phyloP scores from a whole-genome alignment of 805 yeast species.

The Cyberlindnera mrakii region DNA sequence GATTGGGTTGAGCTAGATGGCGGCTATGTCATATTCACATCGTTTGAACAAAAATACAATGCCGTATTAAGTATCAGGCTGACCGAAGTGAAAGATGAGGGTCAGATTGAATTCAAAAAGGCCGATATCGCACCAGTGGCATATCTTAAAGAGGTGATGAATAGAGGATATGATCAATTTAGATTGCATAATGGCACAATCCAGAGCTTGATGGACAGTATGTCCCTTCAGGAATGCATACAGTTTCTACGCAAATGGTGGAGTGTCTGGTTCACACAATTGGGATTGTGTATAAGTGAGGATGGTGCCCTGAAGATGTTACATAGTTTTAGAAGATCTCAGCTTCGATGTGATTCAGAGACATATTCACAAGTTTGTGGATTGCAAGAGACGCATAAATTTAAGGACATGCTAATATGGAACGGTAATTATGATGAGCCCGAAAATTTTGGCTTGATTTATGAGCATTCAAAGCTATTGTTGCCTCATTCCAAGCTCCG shows the following conservation, averaged over 20 bases:
- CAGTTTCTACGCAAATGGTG: constrained; percentile 29
- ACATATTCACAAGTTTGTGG: constrained; percentile 5
- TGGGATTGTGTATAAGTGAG: constrained; percentile 23
- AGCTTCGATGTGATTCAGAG: constrained; percentile 10
- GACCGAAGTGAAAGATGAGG: constrained; percentile 16
- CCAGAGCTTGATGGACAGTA: constrained; percentile 9
- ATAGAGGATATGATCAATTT: constrained; percentile 22
- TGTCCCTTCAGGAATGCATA: constrained; percentile 15
- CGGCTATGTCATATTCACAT: constrained; percentile 21
- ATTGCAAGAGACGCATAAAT: constrained; percentile 2
- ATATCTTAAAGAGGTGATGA: constrained; percentile 21
- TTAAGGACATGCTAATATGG: constrained; percentile 19
- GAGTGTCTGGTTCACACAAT: constrained; percentile 28
- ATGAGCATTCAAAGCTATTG: constrained; percentile 11
- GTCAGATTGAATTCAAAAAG: constrained; percentile 4
- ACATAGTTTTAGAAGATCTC: constrained; percentile 19
- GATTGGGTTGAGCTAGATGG: constrained; percentile 24
- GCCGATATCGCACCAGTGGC: constrained; percentile 21
- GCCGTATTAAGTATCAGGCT: constrained; percentile 20
- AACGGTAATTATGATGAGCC: constrained; percentile 1
- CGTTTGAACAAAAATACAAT: constrained; percentile 25
- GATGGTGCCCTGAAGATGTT: constrained; percentile 30
- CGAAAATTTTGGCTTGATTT: constrained; percentile 18
- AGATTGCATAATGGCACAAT: constrained; percentile 22
- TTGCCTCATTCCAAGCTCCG: constrained; percentile 5